Percentiles rank a stretch among this genome's conserved stretches.
Conservation (phyloP, 768 basidiomycete species). For the Epithele typhae region DNA sequence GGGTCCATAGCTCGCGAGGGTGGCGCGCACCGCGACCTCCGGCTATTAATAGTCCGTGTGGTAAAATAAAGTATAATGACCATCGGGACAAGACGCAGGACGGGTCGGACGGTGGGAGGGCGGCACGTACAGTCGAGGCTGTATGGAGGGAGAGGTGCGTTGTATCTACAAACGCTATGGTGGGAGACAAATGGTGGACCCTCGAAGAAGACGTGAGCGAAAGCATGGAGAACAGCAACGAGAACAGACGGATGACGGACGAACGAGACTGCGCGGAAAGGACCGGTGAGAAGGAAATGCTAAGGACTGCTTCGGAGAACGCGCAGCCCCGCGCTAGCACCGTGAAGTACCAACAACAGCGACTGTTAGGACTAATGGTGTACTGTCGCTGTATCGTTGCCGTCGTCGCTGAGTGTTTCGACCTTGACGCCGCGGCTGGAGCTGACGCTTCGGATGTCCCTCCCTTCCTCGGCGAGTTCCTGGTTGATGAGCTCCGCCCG, state of each 20-base stretch:
- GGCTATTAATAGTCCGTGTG: conserved; percentile 17
- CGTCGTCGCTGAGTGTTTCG: conserved; percentile 59
- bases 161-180: conserved; percentile 2
- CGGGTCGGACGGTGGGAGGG: background rate
- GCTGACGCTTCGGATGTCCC: conserved; percentile 79
- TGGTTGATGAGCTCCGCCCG: conserved; percentile 49
- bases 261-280: background rate
- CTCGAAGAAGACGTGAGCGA: background rate
- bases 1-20: conserved; percentile 9
- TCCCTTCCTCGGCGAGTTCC: conserved; percentile 86
- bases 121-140: background rate
- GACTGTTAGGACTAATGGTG: conserved; percentile 36
- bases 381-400: conserved; percentile 27
- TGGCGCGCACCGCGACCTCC: background rate
- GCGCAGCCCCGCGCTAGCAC: background rate
- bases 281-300: background rate
- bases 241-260: conserved; percentile 2
- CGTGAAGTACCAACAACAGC: background rate
- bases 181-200: background rate
- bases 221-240: background rate
- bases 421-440: conserved; percentile 78
- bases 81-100: background rate
- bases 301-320: background rate
- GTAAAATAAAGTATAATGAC: conserved; percentile 17
- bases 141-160: background rate